Percentiles rank a stretch among this genome's conserved stretches.
Evolutionary conservation across 805 yeast species (phyloP).

Genomic region (Yarrowia sp.): DNA sequence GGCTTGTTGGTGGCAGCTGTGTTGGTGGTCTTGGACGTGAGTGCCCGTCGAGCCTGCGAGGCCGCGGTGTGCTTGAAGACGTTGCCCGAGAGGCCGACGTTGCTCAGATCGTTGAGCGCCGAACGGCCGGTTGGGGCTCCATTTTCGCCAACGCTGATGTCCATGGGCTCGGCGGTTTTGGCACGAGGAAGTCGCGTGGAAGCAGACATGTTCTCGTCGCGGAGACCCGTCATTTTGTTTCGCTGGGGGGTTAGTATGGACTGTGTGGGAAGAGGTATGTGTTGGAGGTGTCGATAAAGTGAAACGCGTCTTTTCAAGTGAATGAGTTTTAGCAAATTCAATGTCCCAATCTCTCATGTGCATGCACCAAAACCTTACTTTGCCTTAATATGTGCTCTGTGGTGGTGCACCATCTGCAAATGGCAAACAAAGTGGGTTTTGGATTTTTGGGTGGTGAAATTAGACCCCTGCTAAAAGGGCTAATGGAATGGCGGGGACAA

Average conservation of each 20-base stretch:
- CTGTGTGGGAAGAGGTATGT: slow-evolving; percentile 2
- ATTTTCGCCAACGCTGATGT: slow-evolving; percentile 1
- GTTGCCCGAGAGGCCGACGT: slow-evolving; percentile 27
- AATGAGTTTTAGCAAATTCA: slow-evolving; percentile 28
- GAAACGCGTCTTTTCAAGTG: slow-evolving; percentile 19
- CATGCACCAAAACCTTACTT: slow-evolving; percentile 7
- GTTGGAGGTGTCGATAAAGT: not conserved
- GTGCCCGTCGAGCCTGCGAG: slow-evolving; percentile 31
- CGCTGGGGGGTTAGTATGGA: slow-evolving; percentile 30
- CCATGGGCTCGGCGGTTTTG: slow-evolving; percentile 21
- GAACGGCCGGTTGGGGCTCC: slow-evolving; percentile 29
- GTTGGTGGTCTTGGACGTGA: slow-evolving; percentile 36
- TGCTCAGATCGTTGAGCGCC: slow-evolving; percentile 36
- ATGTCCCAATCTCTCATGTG: slow-evolving; percentile 31
- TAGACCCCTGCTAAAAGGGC: slow-evolving; percentile 13
- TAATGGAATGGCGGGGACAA: slow-evolving; percentile 30
- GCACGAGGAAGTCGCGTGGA: slow-evolving; percentile 36
- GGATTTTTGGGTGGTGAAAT: not conserved
- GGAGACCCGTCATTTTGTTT: slow-evolving; percentile 38
- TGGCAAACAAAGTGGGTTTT: slow-evolving; percentile 22
- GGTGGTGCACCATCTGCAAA: not conserved
- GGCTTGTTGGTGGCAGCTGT: slow-evolving; percentile 57
- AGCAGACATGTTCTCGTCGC: slow-evolving; percentile 35
- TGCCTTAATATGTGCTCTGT: too few relatives aligned
- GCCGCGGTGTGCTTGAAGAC: slow-evolving; percentile 36